These are phyloP conservation scores for Arachnopeziza araneosa DNA, from an alignment of 2,329 filamentous ascomycete species.

Conservation along the genomic window DNA sequence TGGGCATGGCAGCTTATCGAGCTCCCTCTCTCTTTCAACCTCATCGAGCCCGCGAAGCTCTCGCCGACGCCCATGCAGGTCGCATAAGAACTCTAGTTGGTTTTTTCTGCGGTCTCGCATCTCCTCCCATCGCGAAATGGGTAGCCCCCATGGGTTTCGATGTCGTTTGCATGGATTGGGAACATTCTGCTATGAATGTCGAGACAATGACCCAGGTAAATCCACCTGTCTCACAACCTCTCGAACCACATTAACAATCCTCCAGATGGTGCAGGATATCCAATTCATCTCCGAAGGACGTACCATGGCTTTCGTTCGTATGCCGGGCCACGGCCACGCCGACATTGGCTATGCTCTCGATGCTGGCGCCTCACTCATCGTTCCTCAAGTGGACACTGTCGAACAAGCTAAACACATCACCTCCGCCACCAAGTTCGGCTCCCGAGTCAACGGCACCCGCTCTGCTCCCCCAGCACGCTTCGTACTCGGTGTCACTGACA, in stretches of 20 bases:
- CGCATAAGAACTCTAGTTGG: slow-evolving; percentile 14
- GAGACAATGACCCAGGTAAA: slow-evolving; percentile 43
- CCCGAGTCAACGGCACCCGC: slow-evolving; percentile 34
- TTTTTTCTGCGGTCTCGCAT: slow-evolving; percentile 16
- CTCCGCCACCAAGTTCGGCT: slow-evolving; percentile 40
- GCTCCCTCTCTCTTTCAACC: slow-evolving; percentile 43
- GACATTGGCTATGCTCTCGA: slow-evolving; percentile 43
- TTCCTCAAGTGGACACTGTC: slow-evolving; percentile 44
- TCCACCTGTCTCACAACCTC: not conserved
- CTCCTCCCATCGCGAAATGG: slow-evolving; percentile 36
- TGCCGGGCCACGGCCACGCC: slow-evolving; percentile 43
- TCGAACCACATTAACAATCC: not conserved
- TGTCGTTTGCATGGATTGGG: slow-evolving; percentile 43
- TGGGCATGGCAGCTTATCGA: slow-evolving; percentile 38
- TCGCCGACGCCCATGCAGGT: slow-evolving; percentile 41
- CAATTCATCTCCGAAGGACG: slow-evolving; percentile 42
- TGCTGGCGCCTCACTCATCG: slow-evolving; percentile 42
- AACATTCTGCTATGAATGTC: slow-evolving; percentile 40
- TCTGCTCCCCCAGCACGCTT: slow-evolving; percentile 42
- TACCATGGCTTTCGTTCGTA: slow-evolving; percentile 41
- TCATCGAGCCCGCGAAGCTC: slow-evolving; percentile 39
- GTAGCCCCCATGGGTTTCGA: slow-evolving; percentile 40
- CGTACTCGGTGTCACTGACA: slow-evolving; percentile 37
- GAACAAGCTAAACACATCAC: slow-evolving; percentile 39
- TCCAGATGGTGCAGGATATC: slow-evolving; percentile 40